Evolutionary conservation across 2,329 filamentous ascomycete species (phyloP).

Genomic region (Myriosclerotinia scirpicola): DNA sequence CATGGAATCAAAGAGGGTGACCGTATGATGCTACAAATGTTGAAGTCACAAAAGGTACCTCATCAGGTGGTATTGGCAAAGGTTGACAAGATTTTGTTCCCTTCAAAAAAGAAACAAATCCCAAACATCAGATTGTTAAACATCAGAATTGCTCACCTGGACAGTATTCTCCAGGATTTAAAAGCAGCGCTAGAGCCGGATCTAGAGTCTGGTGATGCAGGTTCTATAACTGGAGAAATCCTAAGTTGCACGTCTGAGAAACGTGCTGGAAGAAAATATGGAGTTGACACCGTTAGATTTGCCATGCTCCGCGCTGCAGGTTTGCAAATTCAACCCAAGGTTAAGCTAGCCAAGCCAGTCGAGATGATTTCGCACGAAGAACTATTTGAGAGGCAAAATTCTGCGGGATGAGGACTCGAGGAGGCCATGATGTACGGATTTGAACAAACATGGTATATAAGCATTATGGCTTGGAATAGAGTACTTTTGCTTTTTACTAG

Average conservation of each 20-base stretch:
- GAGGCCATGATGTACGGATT: background rate
- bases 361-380: conserved; percentile 39
- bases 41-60: conserved; percentile 56
- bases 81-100: conserved; percentile 55
- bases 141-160: conserved; percentile 42
- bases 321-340: conserved; percentile 48
- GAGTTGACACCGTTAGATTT: conserved; percentile 62
- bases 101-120: conserved; percentile 34
- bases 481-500: background rate
- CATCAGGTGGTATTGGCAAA: conserved; percentile 69
- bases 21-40: conserved; percentile 53
- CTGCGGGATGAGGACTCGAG: conserved; percentile 30
- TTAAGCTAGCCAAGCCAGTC: conserved; percentile 41
- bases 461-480: no score
- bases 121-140: conserved; percentile 40
- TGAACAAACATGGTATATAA: no score
- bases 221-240: conserved; percentile 56
- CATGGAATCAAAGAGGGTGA: conserved; percentile 66
- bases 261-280: conserved; percentile 50
- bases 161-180: conserved; percentile 44
- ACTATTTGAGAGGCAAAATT: conserved; percentile 26
- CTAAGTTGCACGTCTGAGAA: conserved; percentile 57
- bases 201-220: conserved; percentile 39
- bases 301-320: conserved; percentile 63
- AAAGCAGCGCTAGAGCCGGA: conserved; percentile 46